Evolutionary conservation across 2,329 filamentous ascomycete species (phyloP), one percentile per base, ranked within the genome.

Genomic region (Ceratocystis papillata): DNA sequence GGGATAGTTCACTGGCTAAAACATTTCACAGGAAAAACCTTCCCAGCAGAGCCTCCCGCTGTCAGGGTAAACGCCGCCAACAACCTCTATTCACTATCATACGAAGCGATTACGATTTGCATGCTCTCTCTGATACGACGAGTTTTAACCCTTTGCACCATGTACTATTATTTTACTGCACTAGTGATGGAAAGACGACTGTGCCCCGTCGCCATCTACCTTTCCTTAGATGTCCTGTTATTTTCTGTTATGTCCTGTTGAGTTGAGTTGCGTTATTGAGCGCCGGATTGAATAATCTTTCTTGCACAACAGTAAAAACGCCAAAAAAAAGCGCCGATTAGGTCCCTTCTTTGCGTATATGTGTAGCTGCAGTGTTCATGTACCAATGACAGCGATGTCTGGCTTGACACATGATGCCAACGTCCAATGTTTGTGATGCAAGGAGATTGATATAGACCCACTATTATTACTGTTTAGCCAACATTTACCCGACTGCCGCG

Each of bases 111-210:
- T 44, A 37, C 12, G 55, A 44, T 30, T 30, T 50, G 30, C 44
- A 30, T 30, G 37, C 37, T 59, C 33, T 20, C 33, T 48, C 15
- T 20, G 46, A 63, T 66, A 66, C 41, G 25, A 17, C 46, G 66
- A 62, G 66, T 22, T 53, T 10, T n/a, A 30, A 46, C 63, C 63
- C 48, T 46, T 64, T 67, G 66, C 62, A 67, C 62, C 41, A 67
- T 67, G 66, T 67, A 67, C 62, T 45, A 67, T 62, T 64, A 63
- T 45, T 62, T 57, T 64, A 63, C 46, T 17, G 5, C 17, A 37
- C 15, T 25, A 64, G 53, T 28, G 33, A 41, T 50, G 53, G 33
- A 28, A 8, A 33, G 55, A 59, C 55, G 55, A 1, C 30, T 1
- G 25, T 25, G 20, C 10, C 7, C 33, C 55, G 6, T 30, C 48